A percentile compares a stretch with the other conserved stretches of the same genome.
Evolutionary conservation across 2,329 filamentous ascomycete species (phyloP).

Genomic region (Botrytis medusae): DNA sequence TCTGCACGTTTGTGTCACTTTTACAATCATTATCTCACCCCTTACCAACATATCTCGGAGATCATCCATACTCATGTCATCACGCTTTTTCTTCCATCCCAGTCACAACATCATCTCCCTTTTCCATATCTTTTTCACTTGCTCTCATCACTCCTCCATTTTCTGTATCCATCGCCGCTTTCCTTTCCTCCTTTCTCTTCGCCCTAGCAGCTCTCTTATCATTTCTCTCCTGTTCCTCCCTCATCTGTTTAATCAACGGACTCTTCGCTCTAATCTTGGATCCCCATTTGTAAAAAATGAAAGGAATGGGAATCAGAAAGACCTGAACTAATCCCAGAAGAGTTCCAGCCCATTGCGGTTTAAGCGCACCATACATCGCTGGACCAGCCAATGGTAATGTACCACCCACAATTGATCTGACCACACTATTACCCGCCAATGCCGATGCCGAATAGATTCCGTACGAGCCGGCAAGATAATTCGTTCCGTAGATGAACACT

Average conservation of each 20-base stretch:
- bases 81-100: constrained; percentile 15
- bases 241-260: constrained; percentile 43
- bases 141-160: background rate
- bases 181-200: constrained; percentile 24
- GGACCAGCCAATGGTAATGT: constrained; percentile 73
- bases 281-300: constrained; percentile 71
- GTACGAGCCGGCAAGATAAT: constrained; percentile 77
- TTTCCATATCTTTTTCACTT: constrained; percentile 18
- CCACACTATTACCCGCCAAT: constrained; percentile 75
- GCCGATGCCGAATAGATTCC: constrained; percentile 81
- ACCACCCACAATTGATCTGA: constrained; percentile 73
- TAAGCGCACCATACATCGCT: constrained; percentile 66
- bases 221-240: constrained; percentile 38
- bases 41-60: background rate
- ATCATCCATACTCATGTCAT: background rate
- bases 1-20: background rate
- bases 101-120: background rate
- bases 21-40: background rate
- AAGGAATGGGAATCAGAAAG: constrained; percentile 72
- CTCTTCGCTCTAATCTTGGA: constrained; percentile 54
- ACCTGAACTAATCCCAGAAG: constrained; percentile 73
- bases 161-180: constrained; percentile 22
- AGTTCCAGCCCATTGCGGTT: constrained; percentile 77
- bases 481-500: constrained; percentile 79
- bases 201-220: constrained; percentile 31